Base-by-base conservation (phyloP, 257 asterid genomes). In the Salvia miltiorrhiza region DNA sequence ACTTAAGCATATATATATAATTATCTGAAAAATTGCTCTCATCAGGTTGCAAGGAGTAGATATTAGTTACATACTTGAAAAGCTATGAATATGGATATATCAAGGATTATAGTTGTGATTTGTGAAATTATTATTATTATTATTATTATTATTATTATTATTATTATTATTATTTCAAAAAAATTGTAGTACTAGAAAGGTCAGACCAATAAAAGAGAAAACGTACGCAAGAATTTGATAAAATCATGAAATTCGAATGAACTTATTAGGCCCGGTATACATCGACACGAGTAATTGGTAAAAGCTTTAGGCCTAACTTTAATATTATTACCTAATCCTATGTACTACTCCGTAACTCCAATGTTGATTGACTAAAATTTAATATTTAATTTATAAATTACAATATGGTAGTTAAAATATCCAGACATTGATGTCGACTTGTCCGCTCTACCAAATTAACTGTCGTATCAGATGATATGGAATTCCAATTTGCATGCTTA, bases 241-340 rank as follows among this genome's bases (percentile, higher is more conserved):
- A 53, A 21, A 23, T 23, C 4, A 53, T 35, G n/a, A 35, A 19
- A 17, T 35, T 2, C 20, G 65, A 37, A 7, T 59, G 32, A 44
- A 11, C 32, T 30, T n/a, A 11, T 59, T 35, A 35, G 48, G 48
- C n/a, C n/a, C 23, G 1, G 9, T 17, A 57, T 4, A 17, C 43
- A 54, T 35, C 14, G 57, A 69, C 50, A 69, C n/a, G 33, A 26
- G 35, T 43, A 69, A 40, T 69, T 55, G 67, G 61, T 48, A 47
- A 33, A 48, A 47, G 67, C 20, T 43, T n/a, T n/a, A 64, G 56
- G 68, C 78, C 69, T 73, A 73, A 60, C 73, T 47, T 21, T 50
- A 20, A 21, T 20, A 17, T 35, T 17, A 19, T 35, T 23, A 73
- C 16, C 41, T 65, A 45, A 56, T 73, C 43, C 13, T 44, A 53